Conservation (phyloP, 1,139 yeast species). For the Yamadazyma sp. region DNA sequence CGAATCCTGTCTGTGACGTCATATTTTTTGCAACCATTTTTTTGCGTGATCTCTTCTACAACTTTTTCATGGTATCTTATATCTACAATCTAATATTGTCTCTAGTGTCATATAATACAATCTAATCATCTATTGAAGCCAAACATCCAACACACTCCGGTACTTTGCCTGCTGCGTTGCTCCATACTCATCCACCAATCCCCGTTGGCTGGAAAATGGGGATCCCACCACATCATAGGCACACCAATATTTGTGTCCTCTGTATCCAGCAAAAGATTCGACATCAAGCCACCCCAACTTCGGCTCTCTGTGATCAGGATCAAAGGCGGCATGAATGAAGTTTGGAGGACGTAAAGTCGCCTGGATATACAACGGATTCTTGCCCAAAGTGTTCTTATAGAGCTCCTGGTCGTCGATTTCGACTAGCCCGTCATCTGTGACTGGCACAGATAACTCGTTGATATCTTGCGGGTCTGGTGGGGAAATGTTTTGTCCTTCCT, state of each 20-base stretch:
- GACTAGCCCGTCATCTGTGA: not conserved
- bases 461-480: not conserved
- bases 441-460: not conserved
- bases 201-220: slow-evolving; percentile 17
- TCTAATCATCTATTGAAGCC: slow-evolving; percentile 17
- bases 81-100: too few relatives aligned
- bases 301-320: slow-evolving; percentile 19
- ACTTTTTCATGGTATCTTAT: too few relatives aligned
- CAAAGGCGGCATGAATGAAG: slow-evolving; percentile 15
- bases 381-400: slow-evolving; percentile 12
- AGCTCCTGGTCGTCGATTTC: slow-evolving; percentile 6
- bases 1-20: slow-evolving; percentile 86
- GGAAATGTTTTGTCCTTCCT: not conserved
- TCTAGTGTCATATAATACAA: not conserved
- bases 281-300: slow-evolving; percentile 21
- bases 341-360: slow-evolving; percentile 25
- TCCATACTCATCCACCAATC: slow-evolving; percentile 18
- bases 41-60: too few relatives aligned
- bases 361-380: slow-evolving; percentile 23
- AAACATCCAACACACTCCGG: slow-evolving; percentile 18
- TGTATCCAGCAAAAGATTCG: slow-evolving; percentile 16
- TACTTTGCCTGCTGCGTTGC: slow-evolving; percentile 12
- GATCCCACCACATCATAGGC: slow-evolving; percentile 35
- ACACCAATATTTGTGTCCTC: slow-evolving; percentile 33
- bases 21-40: slow-evolving; percentile 32